Percentiles rank a stretch among this genome's conserved stretches.
Evolutionary conservation across 148 eudicot species (phyloP).

Genomic region (Chenopodium formosanum): DNA sequence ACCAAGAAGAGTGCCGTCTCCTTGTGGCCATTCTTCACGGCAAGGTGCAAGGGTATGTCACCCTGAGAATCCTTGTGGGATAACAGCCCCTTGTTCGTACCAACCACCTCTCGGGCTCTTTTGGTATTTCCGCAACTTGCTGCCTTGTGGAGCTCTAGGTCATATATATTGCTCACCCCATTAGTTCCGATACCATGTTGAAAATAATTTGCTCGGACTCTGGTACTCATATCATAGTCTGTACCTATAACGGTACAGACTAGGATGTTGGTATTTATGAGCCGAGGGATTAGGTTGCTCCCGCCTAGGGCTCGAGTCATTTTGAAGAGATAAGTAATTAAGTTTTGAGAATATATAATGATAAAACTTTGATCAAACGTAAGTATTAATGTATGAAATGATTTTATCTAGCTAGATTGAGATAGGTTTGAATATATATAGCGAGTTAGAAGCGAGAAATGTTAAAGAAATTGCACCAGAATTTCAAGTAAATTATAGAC

Average conservation of each 20-base stretch:
- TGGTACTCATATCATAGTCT: too few species aligned
- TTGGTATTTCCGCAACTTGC: too few species aligned
- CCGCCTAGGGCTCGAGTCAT: background rate
- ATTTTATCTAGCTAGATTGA: too few species aligned
- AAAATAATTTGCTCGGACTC: too few species aligned
- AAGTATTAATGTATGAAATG: too few species aligned
- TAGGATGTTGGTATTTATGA: background rate
- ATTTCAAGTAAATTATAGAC: background rate
- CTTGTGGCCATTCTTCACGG: background rate
- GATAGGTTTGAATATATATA: too few species aligned
- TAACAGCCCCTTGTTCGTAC: background rate
- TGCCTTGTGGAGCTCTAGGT: background rate
- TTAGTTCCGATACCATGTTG: too few species aligned
- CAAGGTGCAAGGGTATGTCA: constrained; percentile 1
- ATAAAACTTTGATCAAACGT: too few species aligned
- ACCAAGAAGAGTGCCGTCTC: background rate
- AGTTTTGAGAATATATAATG: too few species aligned
- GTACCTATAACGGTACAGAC: background rate
- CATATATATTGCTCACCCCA: too few species aligned
- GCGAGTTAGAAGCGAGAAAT: background rate
- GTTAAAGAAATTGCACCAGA: constrained; percentile 3
- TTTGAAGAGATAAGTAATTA: too few species aligned
- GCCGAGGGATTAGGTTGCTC: background rate
- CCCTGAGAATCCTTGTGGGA: background rate
- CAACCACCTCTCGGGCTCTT: background rate